Percentiles rank a stretch among this genome's conserved stretches.
phyloP scores from a whole-genome alignment of 2,329 filamentous ascomycete species.

The Curvularia sp. region DNA sequence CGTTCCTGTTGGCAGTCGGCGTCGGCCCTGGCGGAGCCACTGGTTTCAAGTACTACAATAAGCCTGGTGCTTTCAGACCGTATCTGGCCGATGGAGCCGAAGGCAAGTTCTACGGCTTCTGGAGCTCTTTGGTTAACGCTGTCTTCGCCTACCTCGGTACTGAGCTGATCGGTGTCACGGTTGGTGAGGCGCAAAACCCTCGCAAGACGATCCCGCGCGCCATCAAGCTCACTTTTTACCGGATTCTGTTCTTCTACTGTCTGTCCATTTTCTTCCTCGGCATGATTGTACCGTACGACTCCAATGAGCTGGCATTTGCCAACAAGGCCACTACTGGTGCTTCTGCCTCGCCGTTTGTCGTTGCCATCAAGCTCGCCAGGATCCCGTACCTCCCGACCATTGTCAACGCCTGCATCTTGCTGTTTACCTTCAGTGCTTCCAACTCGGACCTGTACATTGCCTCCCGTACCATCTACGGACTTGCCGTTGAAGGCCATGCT shows the following conservation, averaged over 20 bases:
- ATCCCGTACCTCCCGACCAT: conserved; percentile 70
- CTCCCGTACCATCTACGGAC: conserved; percentile 74
- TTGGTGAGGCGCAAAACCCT: conserved; percentile 81
- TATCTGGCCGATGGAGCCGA: conserved; percentile 45
- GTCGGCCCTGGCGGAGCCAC: conserved; percentile 51
- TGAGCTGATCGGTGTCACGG: conserved; percentile 78
- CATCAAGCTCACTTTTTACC: conserved; percentile 82
- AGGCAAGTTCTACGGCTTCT: conserved; percentile 59
- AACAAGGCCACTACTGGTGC: conserved; percentile 56
- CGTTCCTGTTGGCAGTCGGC: conserved; percentile 54
- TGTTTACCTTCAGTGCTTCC: conserved; percentile 78
- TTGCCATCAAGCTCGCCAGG: conserved; percentile 70
- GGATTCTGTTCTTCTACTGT: conserved; percentile 82
- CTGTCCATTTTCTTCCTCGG: conserved; percentile 76
- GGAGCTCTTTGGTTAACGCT: conserved; percentile 75
- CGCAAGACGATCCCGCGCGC: conserved; percentile 77
- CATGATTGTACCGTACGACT: conserved; percentile 78
- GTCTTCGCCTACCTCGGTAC: conserved; percentile 78
- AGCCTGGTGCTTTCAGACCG: conserved; percentile 54
- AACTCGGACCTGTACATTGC: conserved; percentile 81
- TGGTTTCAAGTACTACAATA: conserved; percentile 56
- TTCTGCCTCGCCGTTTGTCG: conserved; percentile 75
- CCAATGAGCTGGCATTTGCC: conserved; percentile 64
- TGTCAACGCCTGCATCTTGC: conserved; percentile 74
- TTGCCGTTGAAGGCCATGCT: conserved; percentile 74